Percentiles rank a stretch among this genome's conserved stretches.
phyloP scores from a whole-genome alignment of 768 basidiomycete species.

The Boletus insuetus region DNA sequence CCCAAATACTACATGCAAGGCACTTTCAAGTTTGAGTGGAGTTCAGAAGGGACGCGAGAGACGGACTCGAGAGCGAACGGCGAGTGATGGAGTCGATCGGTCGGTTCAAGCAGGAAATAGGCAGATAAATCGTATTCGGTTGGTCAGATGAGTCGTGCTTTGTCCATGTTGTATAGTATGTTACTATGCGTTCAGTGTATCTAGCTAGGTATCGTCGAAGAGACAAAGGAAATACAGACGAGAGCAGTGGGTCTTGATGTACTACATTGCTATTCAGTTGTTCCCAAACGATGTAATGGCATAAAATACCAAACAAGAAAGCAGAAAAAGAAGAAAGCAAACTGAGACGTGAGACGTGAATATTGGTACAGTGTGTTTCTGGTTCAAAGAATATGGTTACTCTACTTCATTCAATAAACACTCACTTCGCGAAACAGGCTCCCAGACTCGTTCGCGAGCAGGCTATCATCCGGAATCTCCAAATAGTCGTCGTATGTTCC shows the following conservation, averaged over 20 bases:
- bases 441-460: slow-evolving; percentile 19
- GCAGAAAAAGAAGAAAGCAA: neutral
- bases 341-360: too few species aligned
- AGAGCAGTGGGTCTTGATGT: slow-evolving; percentile 1
- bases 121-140: too few species aligned
- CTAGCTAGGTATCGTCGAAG: neutral
- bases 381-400: neutral
- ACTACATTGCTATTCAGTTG: slow-evolving; percentile 14
- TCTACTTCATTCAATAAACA: slow-evolving; percentile 15
- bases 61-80: too few species aligned
- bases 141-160: too few species aligned
- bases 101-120: too few species aligned
- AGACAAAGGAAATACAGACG: neutral
- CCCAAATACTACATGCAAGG: too few species aligned
- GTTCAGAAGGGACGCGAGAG: too few species aligned
- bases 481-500: slow-evolving; percentile 3
- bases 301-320: slow-evolving; percentile 19
- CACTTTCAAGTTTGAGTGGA: too few species aligned
- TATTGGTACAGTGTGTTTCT: neutral
- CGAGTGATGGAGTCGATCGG: too few species aligned
- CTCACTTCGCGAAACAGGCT: slow-evolving; percentile 20
- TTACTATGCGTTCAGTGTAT: slow-evolving; percentile 5
- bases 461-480: slow-evolving; percentile 16
- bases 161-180: slow-evolving; percentile 6
- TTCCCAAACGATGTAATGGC: slow-evolving; percentile 17